Evolutionary conservation across 2,329 filamentous ascomycete genomes (phyloP), one percentile per base, ranked within the genome.

Genomic region (Pseudogymnoascus sp.): DNA sequence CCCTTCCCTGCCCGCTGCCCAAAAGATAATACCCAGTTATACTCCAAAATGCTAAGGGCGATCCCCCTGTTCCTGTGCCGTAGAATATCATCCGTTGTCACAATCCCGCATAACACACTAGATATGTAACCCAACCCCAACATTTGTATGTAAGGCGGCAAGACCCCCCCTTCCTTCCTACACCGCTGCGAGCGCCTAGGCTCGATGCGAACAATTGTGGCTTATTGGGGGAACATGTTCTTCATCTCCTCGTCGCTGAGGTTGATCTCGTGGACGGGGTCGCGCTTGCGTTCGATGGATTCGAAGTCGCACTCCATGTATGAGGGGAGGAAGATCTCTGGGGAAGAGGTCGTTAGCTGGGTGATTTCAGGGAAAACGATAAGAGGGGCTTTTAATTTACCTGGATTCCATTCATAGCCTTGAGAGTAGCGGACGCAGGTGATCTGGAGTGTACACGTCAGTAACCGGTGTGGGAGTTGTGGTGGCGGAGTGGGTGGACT

Each of bases 391-490:
- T 63, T 51, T 51, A n/a, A 54, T 16, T 54, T 78, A 88, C 86
- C 87, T 75, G 90, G 89, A 75, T 93, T 93, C 90, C 90, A 93
- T 66, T 87, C 85, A 72, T 92, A 93, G 64, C 90, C 90, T 76
- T 93, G 90, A 72, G 86, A 89, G 5, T 87, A 88, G 66, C 90
- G 87, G 61, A 93, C 85, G 74, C 91, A 93, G 21, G 89, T 90
- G 68, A 93, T 91, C 89, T 92, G 69, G 19, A 48, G 54, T 62
- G 54, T 41, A 34, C 54, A 34, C 54, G 31, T 64, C 62, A 62
- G 36, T 65, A 45, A 48, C 34, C 8, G 63, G 25, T 16, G 37
- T 31, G 19, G 61, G 31, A 36, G 8, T 51, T 72, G 43, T n/a
- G 19, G 57, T 65, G 60, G n/a, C 25, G 54, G 31, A 34, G 36